Evolutionary conservation across 75 land plant species (phyloP).

Genomic region (Picea glauca): DNA sequence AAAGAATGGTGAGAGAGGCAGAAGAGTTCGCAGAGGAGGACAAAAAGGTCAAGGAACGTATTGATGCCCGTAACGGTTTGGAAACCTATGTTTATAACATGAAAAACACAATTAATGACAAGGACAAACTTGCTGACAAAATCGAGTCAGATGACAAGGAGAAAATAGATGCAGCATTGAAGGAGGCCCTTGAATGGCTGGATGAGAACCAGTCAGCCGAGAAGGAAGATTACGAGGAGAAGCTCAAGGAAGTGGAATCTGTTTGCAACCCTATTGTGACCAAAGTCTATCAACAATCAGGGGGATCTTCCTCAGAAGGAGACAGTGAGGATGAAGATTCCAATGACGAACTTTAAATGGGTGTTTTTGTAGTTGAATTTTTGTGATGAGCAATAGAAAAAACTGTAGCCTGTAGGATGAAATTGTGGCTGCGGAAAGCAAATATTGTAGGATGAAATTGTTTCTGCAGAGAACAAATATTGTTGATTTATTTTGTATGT

Average conservation of each 20-base stretch:
- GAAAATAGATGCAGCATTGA: constrained; percentile 56
- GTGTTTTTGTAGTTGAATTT: not conserved
- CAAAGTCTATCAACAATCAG: constrained; percentile 52
- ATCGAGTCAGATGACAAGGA: constrained; percentile 65
- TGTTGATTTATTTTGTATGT: not conserved
- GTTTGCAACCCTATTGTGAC: constrained; percentile 71
- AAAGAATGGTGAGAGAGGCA: constrained; percentile 63
- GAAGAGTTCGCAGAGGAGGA: constrained; percentile 79
- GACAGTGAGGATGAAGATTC: constrained; percentile 33
- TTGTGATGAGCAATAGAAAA: not conserved
- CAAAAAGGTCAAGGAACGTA: constrained; percentile 73
- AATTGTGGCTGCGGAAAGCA: too few species aligned
- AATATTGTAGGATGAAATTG: not conserved
- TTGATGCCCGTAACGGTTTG: constrained; percentile 70
- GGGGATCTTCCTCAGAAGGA: constrained; percentile 28
- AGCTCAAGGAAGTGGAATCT: constrained; percentile 74
- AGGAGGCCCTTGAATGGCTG: constrained; percentile 77
- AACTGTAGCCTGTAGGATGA: not conserved
- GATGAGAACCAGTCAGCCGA: constrained; percentile 78
- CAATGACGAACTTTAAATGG: constrained; percentile 36
- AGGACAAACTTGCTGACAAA: constrained; percentile 73
- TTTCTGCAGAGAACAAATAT: not conserved
- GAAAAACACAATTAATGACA: constrained; percentile 66
- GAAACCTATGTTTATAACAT: constrained; percentile 82
- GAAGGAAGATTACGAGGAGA: constrained; percentile 79